phyloP scores from a whole-genome alignment of 306 rosid species.

The Mimosa bimucronata region DNA sequence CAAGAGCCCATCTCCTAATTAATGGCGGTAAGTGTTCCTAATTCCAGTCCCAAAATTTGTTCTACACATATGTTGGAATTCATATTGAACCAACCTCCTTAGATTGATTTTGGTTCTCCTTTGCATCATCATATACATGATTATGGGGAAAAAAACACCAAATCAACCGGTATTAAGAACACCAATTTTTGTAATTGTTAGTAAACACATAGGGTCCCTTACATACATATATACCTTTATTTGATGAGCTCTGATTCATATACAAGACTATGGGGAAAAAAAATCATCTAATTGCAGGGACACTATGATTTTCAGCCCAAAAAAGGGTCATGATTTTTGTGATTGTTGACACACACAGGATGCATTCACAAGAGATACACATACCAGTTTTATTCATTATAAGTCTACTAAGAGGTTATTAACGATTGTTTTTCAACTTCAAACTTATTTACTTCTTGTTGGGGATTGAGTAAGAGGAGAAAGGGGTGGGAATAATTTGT shows the following conservation, averaged over 20 bases:
- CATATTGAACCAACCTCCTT: background rate
- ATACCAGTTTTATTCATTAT: no score
- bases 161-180: background rate
- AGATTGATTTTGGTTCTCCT: slow-evolving; percentile 3
- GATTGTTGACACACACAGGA: no score
- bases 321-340: no score
- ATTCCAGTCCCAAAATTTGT: background rate
- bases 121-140: background rate
- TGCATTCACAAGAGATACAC: no score
- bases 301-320: no score
- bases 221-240: background rate
- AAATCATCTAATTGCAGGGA: no score
- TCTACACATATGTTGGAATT: background rate
- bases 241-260: background rate
- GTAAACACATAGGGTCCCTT: background rate
- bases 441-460: no score
- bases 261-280: no score
- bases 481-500: no score
- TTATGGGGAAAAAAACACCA: background rate
- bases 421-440: no score
- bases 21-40: slow-evolving; percentile 40
- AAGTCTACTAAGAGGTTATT: no score
- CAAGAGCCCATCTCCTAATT: background rate
- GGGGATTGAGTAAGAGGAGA: no score
- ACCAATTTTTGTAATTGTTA: background rate